phyloP scores from a whole-genome alignment of 2,329 filamentous ascomycete genomes.

The Sclerotinia nivalis region DNA sequence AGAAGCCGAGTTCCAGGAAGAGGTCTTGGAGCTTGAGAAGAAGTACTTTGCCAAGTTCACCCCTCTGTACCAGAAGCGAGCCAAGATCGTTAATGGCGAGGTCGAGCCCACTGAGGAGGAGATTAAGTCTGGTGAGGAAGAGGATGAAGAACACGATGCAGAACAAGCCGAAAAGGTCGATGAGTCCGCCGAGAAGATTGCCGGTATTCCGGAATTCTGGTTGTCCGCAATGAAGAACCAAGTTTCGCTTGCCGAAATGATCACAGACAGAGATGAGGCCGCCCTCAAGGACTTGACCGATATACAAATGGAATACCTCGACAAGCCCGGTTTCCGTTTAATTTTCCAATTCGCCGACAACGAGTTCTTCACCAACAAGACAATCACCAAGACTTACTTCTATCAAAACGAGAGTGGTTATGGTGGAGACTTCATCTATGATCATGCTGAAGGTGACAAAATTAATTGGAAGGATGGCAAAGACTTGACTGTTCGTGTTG shows the following conservation, averaged over 20 bases:
- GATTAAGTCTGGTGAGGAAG: slow-evolving; percentile 81
- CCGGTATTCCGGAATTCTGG: slow-evolving; percentile 98
- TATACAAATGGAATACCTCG: slow-evolving; percentile 98
- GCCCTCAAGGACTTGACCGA: slow-evolving; percentile 88
- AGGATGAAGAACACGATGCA: slow-evolving; percentile 59
- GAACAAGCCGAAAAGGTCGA: slow-evolving; percentile 51
- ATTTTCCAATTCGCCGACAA: slow-evolving; percentile 97
- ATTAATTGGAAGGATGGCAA: slow-evolving; percentile 95
- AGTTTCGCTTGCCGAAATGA: slow-evolving; percentile 94
- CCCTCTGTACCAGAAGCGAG: slow-evolving; percentile 92
- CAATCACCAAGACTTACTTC: slow-evolving; percentile 95
- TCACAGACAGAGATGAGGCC: slow-evolving; percentile 94
- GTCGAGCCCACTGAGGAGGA: slow-evolving; percentile 85
- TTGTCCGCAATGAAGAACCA: slow-evolving; percentile 99
- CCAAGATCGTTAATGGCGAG: slow-evolving; percentile 85
- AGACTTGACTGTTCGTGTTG: slow-evolving; percentile 89
- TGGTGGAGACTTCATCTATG: slow-evolving; percentile 98
- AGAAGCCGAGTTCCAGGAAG: slow-evolving; percentile 97
- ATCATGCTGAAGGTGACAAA: slow-evolving; percentile 97
- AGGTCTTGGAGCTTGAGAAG: slow-evolving; percentile 97
- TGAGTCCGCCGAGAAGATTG: slow-evolving; percentile 53
- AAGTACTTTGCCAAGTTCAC: slow-evolving; percentile 99
- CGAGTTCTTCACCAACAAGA: slow-evolving; percentile 97
- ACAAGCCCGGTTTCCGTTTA: slow-evolving; percentile 95
- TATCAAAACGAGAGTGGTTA: slow-evolving; percentile 99